Evolutionary conservation across 176 grass and related monocot species (phyloP), one percentile per base, ranked within the genome.

Genomic region (Pontederia paniculata): DNA sequence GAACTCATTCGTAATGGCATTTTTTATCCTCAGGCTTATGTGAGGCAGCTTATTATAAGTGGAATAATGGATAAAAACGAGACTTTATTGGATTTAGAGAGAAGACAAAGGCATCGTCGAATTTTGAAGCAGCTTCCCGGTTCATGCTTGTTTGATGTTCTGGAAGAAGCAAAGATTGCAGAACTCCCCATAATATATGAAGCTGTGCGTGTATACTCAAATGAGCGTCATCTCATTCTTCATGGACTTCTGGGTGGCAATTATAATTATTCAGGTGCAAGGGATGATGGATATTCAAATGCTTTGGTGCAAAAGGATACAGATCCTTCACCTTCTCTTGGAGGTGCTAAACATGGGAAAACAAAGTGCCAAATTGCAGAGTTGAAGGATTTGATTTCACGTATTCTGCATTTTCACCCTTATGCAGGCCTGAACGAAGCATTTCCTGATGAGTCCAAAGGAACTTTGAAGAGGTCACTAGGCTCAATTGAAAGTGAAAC

Each of bases 21-120:
- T 68, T 93, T 98, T 71, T 82, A 73, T 80, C 94, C 94, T 51
- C 83, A 84, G 50, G 94, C 83, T 70, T 98, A 98, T 84, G 87
- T 88, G 13, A 88, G 94, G 67, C 94, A 98, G 62, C 78, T 98
- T 58, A 98, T 98, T 69, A 77, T 91, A 60, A 98, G 94, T 73
- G 94, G 94, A 51, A 70, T 98, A 51, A 84, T 83, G 54, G 83
- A 88, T 28, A 84, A 73, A 55, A 84, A 77, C 58, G 83, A 70
- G 37, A 91, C 71, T 45, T 48, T 71, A 52, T 59, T 91, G 53
- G 86, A 98, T 67, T 45, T 62, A 37, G 87, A 93, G 82, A 88
- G 80, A 71, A 84, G 84, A 77, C 84, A 50, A 70, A 88, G 83
- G 54, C 94, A 98, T 25, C 75, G 79, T 46, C 84, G 78, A 79